phyloP scores from a whole-genome alignment of 1,284 basidiomycete species.

The Pisolithus thermaeus region DNA sequence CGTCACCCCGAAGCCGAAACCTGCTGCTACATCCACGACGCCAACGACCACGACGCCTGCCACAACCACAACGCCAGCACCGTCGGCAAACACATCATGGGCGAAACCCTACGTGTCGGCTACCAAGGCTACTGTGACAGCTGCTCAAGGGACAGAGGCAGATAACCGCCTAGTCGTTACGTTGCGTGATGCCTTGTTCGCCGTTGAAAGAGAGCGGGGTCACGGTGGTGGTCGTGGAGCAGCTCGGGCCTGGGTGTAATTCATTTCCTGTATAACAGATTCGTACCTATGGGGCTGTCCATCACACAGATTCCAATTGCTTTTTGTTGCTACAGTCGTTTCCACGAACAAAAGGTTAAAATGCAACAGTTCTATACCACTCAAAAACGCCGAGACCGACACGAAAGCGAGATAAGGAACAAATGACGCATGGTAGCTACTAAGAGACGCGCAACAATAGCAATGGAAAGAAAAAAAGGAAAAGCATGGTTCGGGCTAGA shows the following conservation, averaged over 20 bases:
- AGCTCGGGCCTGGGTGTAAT: slow-evolving; percentile 59
- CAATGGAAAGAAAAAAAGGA: no score
- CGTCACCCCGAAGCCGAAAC: slow-evolving; percentile 44
- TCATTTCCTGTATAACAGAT: no score
- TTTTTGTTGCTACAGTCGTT: no score
- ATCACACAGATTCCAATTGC: no score
- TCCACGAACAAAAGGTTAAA: no score
- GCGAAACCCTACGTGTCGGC: slow-evolving; percentile 60
- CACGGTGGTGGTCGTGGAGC: slow-evolving; percentile 74
- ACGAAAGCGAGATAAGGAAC: no score
- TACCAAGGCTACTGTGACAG: slow-evolving; percentile 21
- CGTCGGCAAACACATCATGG: slow-evolving; percentile 39
- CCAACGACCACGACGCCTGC: slow-evolving; percentile 32
- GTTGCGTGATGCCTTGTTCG: slow-evolving; percentile 74
- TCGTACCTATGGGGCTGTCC: no score
- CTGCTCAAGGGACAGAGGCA: slow-evolving; percentile 36
- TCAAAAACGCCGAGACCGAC: no score
- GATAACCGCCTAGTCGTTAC: slow-evolving; percentile 57
- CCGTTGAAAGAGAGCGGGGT: slow-evolving; percentile 69
- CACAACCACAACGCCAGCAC: slow-evolving; percentile 25
- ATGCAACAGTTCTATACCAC: no score
- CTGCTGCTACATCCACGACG: slow-evolving; percentile 23
- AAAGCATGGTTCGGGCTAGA: no score
- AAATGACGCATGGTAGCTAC: no score
- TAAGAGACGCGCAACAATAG: no score